Evolutionary conservation across 805 yeast species (phyloP).

Genomic region (Hyphopichia homilentoma): DNA sequence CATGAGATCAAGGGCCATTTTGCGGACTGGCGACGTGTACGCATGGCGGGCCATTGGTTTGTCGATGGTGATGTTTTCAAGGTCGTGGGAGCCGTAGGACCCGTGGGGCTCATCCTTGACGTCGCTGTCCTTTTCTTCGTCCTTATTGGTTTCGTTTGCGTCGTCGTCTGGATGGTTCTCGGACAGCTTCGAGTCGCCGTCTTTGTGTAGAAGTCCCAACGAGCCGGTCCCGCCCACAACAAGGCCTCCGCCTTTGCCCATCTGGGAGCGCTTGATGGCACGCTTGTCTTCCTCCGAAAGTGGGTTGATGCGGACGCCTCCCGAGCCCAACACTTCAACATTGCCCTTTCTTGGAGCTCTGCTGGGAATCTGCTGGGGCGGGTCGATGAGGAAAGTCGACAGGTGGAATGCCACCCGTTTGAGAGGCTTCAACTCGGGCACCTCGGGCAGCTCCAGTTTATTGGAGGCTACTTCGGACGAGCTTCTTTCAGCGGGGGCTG

Average conservation of each 20-base stretch:
- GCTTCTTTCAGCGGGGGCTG: background rate
- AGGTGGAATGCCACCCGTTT: conserved; percentile 43
- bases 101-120: conserved; percentile 21
- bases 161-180: conserved; percentile 3
- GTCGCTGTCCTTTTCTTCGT: conserved; percentile 19
- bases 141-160: conserved; percentile 1
- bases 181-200: conserved; percentile 5
- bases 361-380: conserved; percentile 90
- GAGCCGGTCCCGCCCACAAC: conserved; percentile 81
- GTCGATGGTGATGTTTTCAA: conserved; percentile 24
- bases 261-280: conserved; percentile 36
- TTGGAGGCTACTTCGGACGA: background rate
- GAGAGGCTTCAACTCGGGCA: conserved; percentile 30
- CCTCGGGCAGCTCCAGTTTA: conserved; percentile 18
- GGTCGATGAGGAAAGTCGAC: conserved; percentile 39
- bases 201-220: conserved; percentile 38
- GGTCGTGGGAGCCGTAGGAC: too few species aligned
- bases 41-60: conserved; percentile 25
- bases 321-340: conserved; percentile 53
- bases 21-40: conserved; percentile 28
- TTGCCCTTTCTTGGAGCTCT: conserved; percentile 78
- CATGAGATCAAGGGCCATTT: conserved; percentile 62
- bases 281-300: conserved; percentile 50
- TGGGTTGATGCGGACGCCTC: conserved; percentile 51
- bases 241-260: conserved; percentile 56